Evolutionary conservation across 345 rosid genomes (phyloP), one percentile per base, ranked within the genome.

Genomic region (Nephelium lappaceum): DNA sequence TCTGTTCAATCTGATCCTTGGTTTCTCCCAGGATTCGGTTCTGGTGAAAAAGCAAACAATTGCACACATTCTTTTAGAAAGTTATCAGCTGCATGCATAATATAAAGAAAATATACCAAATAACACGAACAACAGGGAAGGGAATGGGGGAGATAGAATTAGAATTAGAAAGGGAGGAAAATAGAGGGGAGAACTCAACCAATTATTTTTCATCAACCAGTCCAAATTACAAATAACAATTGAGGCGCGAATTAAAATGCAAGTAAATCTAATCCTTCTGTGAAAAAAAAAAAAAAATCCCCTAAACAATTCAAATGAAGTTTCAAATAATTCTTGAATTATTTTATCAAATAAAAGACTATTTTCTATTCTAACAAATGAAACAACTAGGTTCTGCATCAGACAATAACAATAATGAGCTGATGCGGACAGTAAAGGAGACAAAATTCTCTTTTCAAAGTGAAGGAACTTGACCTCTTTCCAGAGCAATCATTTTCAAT

Each of bases 1-100:
- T 90, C 81, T 96, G 99, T 84, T 94, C 97, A n/a, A 96, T 91
- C 88, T 96, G 97, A 82, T 96, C 98, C 84, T 87, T 94, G 82
- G 88, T 91, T 85, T 92, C 99, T 81, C 94, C 97, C 82, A 93
- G 76, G 62, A 96, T 89, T 69, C 99, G 97, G 31, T 96, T 96
- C 99, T 96, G 87, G 73, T 71, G 61, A 85, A 83, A 78, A 71
- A 79, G 72, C 53, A 57, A 86, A 53, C 72, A 84, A 69, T 55
- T 24, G 12, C 43, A 8, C 55, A 57, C 27, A 15, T 62, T 49
- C 6, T 47, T 61, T 64, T 25, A 76, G 47, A 72, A 21, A 64
- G 43, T 57, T 70, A 69, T 14, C 65, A 31, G 14, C 67, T 67
- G 57, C 70, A 78, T 53, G 55, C 51, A 67, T 57, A 61, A 43